Evolutionary conservation across 1,284 basidiomycete genomes (phyloP), one percentile per base, ranked within the genome.

Genomic region (Trametes polyzona): DNA sequence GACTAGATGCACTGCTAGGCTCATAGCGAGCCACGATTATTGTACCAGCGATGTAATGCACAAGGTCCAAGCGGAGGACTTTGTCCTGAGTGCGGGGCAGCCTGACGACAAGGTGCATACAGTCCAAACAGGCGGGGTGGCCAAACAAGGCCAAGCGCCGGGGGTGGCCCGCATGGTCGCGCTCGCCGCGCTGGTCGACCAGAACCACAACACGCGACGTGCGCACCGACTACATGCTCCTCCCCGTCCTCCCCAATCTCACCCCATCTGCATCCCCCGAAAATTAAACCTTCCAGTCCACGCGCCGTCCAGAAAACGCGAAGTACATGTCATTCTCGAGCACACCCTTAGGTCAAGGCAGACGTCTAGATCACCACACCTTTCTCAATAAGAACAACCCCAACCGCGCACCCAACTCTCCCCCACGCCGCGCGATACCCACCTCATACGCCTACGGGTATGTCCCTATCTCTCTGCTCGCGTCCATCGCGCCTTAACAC

Each of bases 251-350:
- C 33, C 40, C 32, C 58, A 21, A 50, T 58, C 50, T 47, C 48
- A 23, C 40, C 55, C 32, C 59, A 43, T 54, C 42, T 40, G 19
- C 30, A 21, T 8, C 49, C 11, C 41, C 29, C 42, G 41, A 42
- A 39, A 10, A 47, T 37, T 24, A 54, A 55, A 51, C 42, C 19
- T 40, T 26, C 26, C 17, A 40, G 40, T 47, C 26, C 58, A 44
- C 61, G 50, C 51, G 42, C 44, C 27, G 35, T 47, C 36, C 47
- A 24, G 33, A 58, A 63, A 49, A 59, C 59, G 62, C 66, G 64
- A 64, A 64, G 65, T 86, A 80, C 80, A 92, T 92, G 90, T 91
- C 89, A 75, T 92, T 92, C 83, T 82, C 87, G 72, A 82, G 84
- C 73, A 91, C 88, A 73, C 88, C 89, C 55, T 76, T 91, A 65